These are phyloP conservation scores for Schrenkiella parvula DNA, from an alignment of 345 rosid species.

Conservation along the genomic window DNA sequence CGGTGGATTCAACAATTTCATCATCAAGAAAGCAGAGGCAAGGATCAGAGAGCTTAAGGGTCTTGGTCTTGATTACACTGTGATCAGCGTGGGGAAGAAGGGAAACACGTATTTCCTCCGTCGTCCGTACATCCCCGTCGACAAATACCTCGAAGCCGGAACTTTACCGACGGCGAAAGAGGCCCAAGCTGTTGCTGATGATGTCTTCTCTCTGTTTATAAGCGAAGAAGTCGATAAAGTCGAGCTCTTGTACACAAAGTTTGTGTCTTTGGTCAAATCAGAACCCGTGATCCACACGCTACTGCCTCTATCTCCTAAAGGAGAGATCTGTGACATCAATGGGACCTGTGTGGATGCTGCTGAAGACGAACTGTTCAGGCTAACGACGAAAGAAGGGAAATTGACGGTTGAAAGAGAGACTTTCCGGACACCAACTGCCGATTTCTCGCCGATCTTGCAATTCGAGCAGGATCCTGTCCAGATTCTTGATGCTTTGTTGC, in stretches of 20 bases:
- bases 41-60: slow-evolving; percentile 66
- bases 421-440: slow-evolving; percentile 48
- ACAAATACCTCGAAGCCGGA: slow-evolving; percentile 46
- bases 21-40: slow-evolving; percentile 75
- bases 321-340: slow-evolving; percentile 86
- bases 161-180: slow-evolving; percentile 64
- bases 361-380: slow-evolving; percentile 86
- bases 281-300: slow-evolving; percentile 87
- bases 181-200: slow-evolving; percentile 70
- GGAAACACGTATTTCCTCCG: slow-evolving; percentile 74
- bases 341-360: slow-evolving; percentile 92
- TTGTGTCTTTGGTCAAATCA: slow-evolving; percentile 79
- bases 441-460: slow-evolving; percentile 78
- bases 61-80: slow-evolving; percentile 59
- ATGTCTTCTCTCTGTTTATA: slow-evolving; percentile 66
- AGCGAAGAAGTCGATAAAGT: slow-evolving; percentile 93
- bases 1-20: slow-evolving; percentile 66
- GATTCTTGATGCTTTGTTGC: slow-evolving; percentile 90
- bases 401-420: slow-evolving; percentile 74
- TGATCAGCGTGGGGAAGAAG: slow-evolving; percentile 89
- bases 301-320: slow-evolving; percentile 83
- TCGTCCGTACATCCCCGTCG: slow-evolving; percentile 82
- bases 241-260: slow-evolving; percentile 91
- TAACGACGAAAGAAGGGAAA: slow-evolving; percentile 91
- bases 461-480: slow-evolving; percentile 97